phyloP scores from a whole-genome alignment of 345 rosid species.

The Pistacia integerrima region DNA sequence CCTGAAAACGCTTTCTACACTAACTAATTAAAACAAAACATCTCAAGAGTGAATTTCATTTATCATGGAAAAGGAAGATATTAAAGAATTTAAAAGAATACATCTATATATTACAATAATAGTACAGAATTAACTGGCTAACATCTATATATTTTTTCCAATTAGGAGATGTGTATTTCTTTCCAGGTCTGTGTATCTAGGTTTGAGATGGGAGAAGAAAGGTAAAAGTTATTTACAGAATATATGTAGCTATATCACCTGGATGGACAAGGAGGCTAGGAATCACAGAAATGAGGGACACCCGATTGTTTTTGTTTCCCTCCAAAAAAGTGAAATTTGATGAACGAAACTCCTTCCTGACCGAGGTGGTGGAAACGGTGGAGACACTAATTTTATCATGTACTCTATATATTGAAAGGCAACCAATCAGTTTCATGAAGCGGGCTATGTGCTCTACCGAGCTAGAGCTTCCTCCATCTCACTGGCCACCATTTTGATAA shows the following conservation, averaged over 20 bases:
- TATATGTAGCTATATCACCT: slow-evolving; percentile 45
- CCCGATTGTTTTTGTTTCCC: slow-evolving; percentile 56
- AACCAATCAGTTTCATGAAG: neutral
- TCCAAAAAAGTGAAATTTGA: slow-evolving; percentile 52
- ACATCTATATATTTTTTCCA: too few species aligned
- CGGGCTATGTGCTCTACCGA: neutral
- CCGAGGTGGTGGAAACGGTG: slow-evolving; percentile 74
- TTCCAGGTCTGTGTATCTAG: too few species aligned
- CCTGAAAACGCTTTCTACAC: slow-evolving; percentile 33
- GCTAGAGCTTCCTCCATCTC: neutral
- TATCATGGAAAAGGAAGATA: too few species aligned
- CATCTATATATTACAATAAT: too few species aligned
- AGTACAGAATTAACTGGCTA: too few species aligned
- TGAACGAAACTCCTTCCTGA: slow-evolving; percentile 74
- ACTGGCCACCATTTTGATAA: neutral
- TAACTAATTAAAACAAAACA: neutral
- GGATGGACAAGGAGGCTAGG: slow-evolving; percentile 59
- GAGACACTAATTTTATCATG: slow-evolving; percentile 54
- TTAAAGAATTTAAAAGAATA: too few species aligned
- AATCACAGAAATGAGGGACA: slow-evolving; percentile 85
- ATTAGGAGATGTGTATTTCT: too few species aligned
- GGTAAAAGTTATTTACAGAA: slow-evolving; percentile 14
- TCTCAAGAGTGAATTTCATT: too few species aligned
- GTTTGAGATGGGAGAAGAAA: neutral
- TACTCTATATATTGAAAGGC: too few species aligned